A percentile compares a stretch with the other conserved stretches of the same genome.
These are phyloP conservation scores for Auricularia sp. DNA, from an alignment of 768 basidiomycete genomes.

Conservation along the genomic window DNA sequence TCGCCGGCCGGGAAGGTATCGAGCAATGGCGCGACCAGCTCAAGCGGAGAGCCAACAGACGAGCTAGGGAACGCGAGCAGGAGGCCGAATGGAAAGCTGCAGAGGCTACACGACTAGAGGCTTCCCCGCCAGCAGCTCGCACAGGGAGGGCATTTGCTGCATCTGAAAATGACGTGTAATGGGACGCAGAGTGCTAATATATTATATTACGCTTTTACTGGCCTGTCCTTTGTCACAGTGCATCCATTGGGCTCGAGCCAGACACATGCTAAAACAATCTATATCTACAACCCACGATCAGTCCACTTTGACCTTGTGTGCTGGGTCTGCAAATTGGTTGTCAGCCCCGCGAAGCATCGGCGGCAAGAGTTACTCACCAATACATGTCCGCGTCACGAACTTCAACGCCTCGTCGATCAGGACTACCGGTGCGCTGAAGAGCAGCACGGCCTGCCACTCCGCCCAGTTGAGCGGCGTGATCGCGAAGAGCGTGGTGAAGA, in stretches of 20 bases:
- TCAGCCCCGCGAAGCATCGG: neutral
- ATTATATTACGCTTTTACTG: neutral
- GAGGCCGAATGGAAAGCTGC: neutral
- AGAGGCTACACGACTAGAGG: too few species aligned
- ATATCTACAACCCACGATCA: neutral
- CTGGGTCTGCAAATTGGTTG: neutral
- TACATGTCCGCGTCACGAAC: conserved; percentile 32
- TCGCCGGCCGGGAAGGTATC: conserved; percentile 68
- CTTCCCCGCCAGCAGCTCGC: neutral
- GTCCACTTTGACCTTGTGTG: neutral
- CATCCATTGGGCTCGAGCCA: neutral
- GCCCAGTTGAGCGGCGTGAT: conserved; percentile 89
- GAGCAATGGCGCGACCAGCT: neutral
- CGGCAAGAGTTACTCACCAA: conserved; percentile 32
- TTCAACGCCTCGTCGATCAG: conserved; percentile 87
- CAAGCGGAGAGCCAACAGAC: neutral
- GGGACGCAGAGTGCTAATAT: neutral
- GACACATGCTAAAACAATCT: neutral
- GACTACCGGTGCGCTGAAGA: conserved; percentile 79
- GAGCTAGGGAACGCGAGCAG: neutral
- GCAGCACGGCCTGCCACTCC: conserved; percentile 92
- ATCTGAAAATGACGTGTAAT: neutral
- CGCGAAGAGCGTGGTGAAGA: conserved; percentile 88
- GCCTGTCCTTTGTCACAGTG: neutral
- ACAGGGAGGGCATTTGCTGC: neutral